Conservation (phyloP, 2,329 filamentous ascomycete genomes). For the Hypoxylon sp. region DNA sequence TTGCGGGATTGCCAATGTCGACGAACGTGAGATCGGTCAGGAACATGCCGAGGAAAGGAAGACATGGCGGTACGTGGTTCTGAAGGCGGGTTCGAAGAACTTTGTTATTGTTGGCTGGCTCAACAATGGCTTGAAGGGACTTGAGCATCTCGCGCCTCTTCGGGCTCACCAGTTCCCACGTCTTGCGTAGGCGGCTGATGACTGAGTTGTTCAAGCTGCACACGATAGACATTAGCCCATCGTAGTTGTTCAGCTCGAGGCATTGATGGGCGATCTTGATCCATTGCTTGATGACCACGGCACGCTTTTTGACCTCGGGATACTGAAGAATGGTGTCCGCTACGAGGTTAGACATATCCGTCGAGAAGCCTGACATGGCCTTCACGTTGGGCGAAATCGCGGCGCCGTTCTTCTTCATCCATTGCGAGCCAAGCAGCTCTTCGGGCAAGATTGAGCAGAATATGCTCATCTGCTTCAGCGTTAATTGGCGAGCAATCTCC, state of each 20-base stretch:
- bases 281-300: conserved; percentile 94
- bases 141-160: conserved; percentile 85
- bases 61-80: conserved; percentile 86
- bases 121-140: conserved; percentile 81
- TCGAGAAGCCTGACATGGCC: conserved; percentile 91
- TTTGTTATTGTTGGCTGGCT: conserved; percentile 90
- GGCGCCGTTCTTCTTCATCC: conserved; percentile 86
- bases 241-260: conserved; percentile 91
- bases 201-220: conserved; percentile 93
- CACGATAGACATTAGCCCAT: conserved; percentile 95
- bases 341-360: conserved; percentile 90
- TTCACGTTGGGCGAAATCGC: conserved; percentile 87
- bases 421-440: conserved; percentile 89
- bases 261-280: conserved; percentile 92
- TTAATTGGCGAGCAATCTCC: conserved; percentile 91
- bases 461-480: conserved; percentile 87
- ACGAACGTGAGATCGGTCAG: conserved; percentile 96
- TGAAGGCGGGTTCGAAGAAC: conserved; percentile 83
- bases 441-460: conserved; percentile 93
- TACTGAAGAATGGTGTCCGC: conserved; percentile 89
- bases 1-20: conserved; percentile 90
- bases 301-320: conserved; percentile 92
- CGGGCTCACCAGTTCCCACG: conserved; percentile 86
- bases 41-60: conserved; percentile 96
- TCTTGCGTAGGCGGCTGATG: conserved; percentile 85